Evolutionary conservation across 805 yeast species (phyloP).

Genomic region (Yamadazyma phyllophila): DNA sequence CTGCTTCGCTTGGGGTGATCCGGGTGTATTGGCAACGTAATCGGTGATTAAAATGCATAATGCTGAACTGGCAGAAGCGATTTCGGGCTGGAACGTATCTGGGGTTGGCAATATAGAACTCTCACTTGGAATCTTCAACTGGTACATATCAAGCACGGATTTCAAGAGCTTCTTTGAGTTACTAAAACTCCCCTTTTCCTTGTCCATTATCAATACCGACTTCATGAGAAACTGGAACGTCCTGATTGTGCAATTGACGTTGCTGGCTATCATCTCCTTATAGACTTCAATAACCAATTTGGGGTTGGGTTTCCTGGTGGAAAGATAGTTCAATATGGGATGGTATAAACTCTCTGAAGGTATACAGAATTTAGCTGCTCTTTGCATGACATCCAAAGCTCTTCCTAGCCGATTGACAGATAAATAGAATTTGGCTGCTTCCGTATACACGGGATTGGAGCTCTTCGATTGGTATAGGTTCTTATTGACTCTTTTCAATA

Average conservation of each 20-base stretch:
- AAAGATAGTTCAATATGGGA: slow-evolving; percentile 26
- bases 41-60: slow-evolving; percentile 26
- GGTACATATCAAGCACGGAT: slow-evolving; percentile 32
- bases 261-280: slow-evolving; percentile 30
- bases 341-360: slow-evolving; percentile 26
- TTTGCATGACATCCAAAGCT: slow-evolving; percentile 23
- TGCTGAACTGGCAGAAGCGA: slow-evolving; percentile 14
- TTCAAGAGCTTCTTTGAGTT: slow-evolving; percentile 20
- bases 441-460: slow-evolving; percentile 18
- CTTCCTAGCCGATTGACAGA: slow-evolving; percentile 13
- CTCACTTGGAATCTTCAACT: slow-evolving; percentile 17
- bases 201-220: slow-evolving; percentile 24
- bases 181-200: slow-evolving; percentile 11
- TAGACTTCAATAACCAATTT: slow-evolving; percentile 28
- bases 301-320: slow-evolving; percentile 18
- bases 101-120: no score
- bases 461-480: not conserved
- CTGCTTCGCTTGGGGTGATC: slow-evolving; percentile 15
- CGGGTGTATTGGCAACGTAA: slow-evolving; percentile 20
- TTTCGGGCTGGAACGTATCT: not conserved
- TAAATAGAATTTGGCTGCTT: slow-evolving; percentile 25
- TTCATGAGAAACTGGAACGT: slow-evolving; percentile 31
- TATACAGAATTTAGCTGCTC: slow-evolving; percentile 14
- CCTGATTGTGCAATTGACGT: slow-evolving; percentile 23
- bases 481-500: not conserved